Base-by-base conservation (phyloP, 306 rosid species). In the Styphnolobium japonicum region DNA sequence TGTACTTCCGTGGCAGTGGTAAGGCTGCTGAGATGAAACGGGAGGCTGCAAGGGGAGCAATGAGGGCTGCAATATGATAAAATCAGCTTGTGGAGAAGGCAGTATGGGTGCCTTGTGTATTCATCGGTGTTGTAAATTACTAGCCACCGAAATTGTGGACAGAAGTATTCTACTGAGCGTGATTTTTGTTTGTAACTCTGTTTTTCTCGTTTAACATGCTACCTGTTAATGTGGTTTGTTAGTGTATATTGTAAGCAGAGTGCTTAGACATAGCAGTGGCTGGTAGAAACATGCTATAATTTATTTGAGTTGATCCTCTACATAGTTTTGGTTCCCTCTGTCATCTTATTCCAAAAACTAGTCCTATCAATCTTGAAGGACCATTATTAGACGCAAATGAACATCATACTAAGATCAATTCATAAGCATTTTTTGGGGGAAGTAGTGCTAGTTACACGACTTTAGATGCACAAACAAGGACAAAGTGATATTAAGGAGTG, bases 1-100 rank as follows among this genome's bases (percentile, higher is more conserved):
- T 91, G 98, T 93, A 93, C 78, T 93, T 93, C 92, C 89, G 98
- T n/a, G 98, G 98, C 77, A 93, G 98, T n/a, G 97, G 97, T 29
- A 93, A 87, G 79, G 94, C 94, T 23, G 93, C 94, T 7, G 88
- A 93, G 86, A 81, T 91, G 94, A 93, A 88, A 82, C 88, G 81
- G 0, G 97, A 89, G 16, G 98, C 87, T 21, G 97, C 98, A 27
- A 89, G 94, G 71, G 92, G 88, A 8, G 98, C 91, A 23, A 7
- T 86, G 85, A 88, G 97, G 83, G 94, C 98, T 64, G 97, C 92
- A 42, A 31, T 93, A 42, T 93, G 85, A 91, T 77, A 7, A 68
- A 12, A 48, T 14, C n/a, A 10, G 61, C 57, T 6, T 34, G 37
- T 16, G 82, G 75, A 62, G 67, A 85, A 67, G 39, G 37, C 79